Evolutionary conservation across 1,284 basidiomycete genomes (phyloP).

Genomic region (Ustilago vetiveriae): DNA sequence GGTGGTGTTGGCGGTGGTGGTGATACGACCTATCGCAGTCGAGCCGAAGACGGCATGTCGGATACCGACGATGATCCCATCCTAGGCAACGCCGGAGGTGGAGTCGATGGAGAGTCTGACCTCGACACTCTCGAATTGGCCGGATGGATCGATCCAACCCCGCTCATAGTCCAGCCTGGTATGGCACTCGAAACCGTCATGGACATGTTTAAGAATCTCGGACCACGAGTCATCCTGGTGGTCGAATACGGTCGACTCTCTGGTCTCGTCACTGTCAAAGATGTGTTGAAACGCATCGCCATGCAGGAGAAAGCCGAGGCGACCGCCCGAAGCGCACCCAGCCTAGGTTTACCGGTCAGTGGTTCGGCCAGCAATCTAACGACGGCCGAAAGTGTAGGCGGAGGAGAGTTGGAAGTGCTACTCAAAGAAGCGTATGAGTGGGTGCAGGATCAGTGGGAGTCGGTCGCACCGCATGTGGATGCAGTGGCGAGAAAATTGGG

Average conservation of each 20-base stretch:
- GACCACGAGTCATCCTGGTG: constrained; percentile 89
- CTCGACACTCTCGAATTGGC: constrained; percentile 51
- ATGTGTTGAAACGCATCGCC: constrained; percentile 74
- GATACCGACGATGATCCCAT: constrained; percentile 26
- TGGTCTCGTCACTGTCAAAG: constrained; percentile 94
- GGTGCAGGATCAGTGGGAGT: constrained; percentile 15
- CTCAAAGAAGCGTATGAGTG: constrained; percentile 51
- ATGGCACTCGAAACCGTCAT: constrained; percentile 95
- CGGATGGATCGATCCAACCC: constrained; percentile 74
- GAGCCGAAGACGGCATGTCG: constrained; percentile 1
- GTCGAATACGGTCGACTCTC: constrained; percentile 79
- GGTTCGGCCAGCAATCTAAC: not conserved
- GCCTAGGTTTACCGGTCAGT: constrained; percentile 8
- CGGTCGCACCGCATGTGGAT: constrained; percentile 13
- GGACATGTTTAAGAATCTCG: constrained; percentile 73
- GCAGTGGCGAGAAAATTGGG: not conserved
- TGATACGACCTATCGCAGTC: too few species aligned
- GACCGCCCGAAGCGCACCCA: constrained; percentile 3
- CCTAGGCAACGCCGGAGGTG: constrained; percentile 43
- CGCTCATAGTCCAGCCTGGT: constrained; percentile 89
- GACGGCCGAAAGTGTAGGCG: constrained; percentile 4
- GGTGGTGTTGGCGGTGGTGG: too few species aligned
- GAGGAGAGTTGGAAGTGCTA: constrained; percentile 50
- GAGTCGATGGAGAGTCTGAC: constrained; percentile 50
- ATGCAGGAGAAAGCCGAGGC: constrained; percentile 54